These are phyloP conservation scores for Scutellospora calospora DNA, from an alignment of 371 early-diverging fungal genomes.

Conservation along the genomic window DNA sequence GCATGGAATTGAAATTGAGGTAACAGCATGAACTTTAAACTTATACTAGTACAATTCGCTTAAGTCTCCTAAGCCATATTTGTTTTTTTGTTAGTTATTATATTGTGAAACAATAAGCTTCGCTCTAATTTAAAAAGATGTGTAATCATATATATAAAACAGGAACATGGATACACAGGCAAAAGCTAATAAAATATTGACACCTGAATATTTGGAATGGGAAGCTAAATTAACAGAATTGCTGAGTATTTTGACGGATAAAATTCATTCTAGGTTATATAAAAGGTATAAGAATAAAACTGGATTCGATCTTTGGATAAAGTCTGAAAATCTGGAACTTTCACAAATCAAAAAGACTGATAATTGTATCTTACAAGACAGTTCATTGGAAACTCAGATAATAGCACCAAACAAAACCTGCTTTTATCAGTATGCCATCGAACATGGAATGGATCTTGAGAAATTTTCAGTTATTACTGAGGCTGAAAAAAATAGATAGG, in stretches of 20 bases:
- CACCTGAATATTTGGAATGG: constrained; percentile 28
- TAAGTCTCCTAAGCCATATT: background rate
- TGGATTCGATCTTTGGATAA: background rate
- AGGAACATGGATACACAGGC: constrained; percentile 20
- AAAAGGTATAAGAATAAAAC: constrained; percentile 41
- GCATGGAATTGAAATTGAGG: constrained; percentile 10
- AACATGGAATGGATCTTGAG: constrained; percentile 9
- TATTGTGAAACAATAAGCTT: background rate
- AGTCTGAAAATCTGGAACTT: constrained; percentile 11
- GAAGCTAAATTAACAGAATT: constrained; percentile 35
- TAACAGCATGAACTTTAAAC: constrained; percentile 10
- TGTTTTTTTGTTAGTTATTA: background rate
- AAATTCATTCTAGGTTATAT: too few species aligned
- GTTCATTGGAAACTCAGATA: background rate
- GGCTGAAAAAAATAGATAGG: too few species aligned
- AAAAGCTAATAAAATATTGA: constrained; percentile 20
- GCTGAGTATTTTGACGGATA: constrained; percentile 17
- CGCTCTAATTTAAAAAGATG: background rate
- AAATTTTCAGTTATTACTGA: constrained; percentile 34
- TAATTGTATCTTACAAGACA: background rate
- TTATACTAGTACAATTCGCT: background rate
- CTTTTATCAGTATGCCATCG: too few species aligned
- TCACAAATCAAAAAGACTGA: constrained; percentile 30
- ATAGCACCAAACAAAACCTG: background rate
- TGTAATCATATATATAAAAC: background rate